Conservation (phyloP, 2,329 filamentous ascomycete genomes). For the Elsinoe necatrix region DNA sequence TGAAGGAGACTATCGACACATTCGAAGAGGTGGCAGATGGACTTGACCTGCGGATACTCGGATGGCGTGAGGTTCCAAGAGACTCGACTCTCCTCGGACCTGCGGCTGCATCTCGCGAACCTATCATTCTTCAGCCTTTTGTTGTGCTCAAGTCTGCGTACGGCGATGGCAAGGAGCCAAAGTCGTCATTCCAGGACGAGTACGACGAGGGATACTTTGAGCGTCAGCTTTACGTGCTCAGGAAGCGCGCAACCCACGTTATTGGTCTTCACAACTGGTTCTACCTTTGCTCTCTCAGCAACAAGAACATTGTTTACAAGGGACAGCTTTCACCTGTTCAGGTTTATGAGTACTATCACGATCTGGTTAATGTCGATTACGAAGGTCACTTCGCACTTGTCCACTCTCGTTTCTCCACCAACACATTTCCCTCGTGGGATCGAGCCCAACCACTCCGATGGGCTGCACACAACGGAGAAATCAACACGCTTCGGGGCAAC, state of each 20-base stretch:
- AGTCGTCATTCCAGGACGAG: conserved; percentile 64
- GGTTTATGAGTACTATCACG: conserved; percentile 97
- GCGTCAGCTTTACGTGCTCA: conserved; percentile 84
- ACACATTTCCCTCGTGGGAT: conserved; percentile 98
- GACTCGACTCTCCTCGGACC: conserved; percentile 90
- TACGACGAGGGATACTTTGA: conserved; percentile 86
- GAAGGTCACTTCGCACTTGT: conserved; percentile 95
- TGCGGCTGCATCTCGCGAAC: conserved; percentile 87
- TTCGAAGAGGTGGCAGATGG: conserved; percentile 91
- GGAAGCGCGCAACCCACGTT: conserved; percentile 89
- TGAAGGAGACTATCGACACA: conserved; percentile 82
- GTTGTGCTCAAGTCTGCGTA: conserved; percentile 82
- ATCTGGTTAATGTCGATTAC: conserved; percentile 93
- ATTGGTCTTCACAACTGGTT: conserved; percentile 98
- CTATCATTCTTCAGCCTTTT: conserved; percentile 90
- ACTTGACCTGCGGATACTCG: conserved; percentile 79
- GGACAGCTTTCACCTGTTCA: conserved; percentile 88
- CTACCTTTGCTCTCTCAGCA: conserved; percentile 91
- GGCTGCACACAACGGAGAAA: conserved; percentile 98
- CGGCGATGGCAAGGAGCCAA: conserved; percentile 69
- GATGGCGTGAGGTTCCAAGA: conserved; percentile 91
- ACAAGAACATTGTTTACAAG: conserved; percentile 99
- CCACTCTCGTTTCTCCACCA: conserved; percentile 94
- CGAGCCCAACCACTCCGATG: conserved; percentile 91
- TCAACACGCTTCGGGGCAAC: conserved; percentile 93